These are phyloP conservation scores for Neophaeococcomyces aloes DNA, from an alignment of 2,329 filamentous ascomycete species.

Conservation along the genomic window DNA sequence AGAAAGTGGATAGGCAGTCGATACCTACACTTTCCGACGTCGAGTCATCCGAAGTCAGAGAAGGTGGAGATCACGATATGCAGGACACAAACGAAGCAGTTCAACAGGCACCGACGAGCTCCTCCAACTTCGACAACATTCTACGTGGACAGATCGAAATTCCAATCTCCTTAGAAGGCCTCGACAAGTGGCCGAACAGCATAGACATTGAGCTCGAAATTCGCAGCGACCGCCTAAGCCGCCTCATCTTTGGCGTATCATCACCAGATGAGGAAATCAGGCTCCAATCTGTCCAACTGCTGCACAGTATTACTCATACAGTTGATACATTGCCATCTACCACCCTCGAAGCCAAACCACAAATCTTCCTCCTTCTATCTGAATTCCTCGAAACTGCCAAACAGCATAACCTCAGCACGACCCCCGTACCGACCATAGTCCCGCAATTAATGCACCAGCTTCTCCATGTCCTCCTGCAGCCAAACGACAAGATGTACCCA, in stretches of 20 bases:
- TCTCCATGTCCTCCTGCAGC: constrained; percentile 60
- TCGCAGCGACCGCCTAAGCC: constrained; percentile 62
- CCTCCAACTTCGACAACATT: constrained; percentile 41
- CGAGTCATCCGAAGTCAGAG: constrained; percentile 1
- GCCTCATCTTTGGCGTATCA: constrained; percentile 63
- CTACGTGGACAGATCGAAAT: constrained; percentile 42
- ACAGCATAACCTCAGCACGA: constrained; percentile 24
- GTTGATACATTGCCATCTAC: constrained; percentile 43
- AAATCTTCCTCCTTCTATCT: constrained; percentile 63
- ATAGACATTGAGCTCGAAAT: constrained; percentile 72
- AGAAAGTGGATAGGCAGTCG: constrained; percentile 21
- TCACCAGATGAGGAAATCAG: constrained; percentile 67
- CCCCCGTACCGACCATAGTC: constrained; percentile 63
- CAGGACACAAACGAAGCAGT: background rate
- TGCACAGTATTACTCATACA: constrained; percentile 38
- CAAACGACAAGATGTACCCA: constrained; percentile 70
- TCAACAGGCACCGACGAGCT: constrained; percentile 5
- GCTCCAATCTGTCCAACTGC: constrained; percentile 61
- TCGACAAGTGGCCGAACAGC: constrained; percentile 31
- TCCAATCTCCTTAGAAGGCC: constrained; percentile 33
- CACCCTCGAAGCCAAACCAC: constrained; percentile 50
- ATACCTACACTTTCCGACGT: background rate
- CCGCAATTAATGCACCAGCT: constrained; percentile 64
- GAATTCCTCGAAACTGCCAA: constrained; percentile 62
- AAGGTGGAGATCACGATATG: constrained; percentile 8